phyloP scores from a whole-genome alignment of 1,139 yeast genomes.

The Pichia sp. region DNA sequence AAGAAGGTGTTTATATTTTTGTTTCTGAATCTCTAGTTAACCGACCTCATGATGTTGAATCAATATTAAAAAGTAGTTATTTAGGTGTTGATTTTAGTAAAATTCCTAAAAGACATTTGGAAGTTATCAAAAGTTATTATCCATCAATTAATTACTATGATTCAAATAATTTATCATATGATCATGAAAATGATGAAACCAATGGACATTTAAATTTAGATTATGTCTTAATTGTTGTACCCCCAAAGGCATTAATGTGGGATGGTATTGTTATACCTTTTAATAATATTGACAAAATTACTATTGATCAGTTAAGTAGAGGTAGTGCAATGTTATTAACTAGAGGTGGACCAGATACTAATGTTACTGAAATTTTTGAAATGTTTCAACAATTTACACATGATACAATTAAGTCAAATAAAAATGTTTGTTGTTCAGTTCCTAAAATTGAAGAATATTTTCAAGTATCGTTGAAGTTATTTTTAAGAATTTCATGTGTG shows the following conservation, averaged over 20 bases:
- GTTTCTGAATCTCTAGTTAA: conserved; percentile 54
- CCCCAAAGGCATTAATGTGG: conserved; percentile 86
- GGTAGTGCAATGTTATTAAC: conserved; percentile 71
- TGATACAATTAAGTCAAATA: conserved; percentile 45
- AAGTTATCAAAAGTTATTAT: conserved; percentile 17
- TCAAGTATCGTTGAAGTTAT: conserved; percentile 56
- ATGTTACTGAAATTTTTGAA: conserved; percentile 39
- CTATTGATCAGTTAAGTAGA: conserved; percentile 42
- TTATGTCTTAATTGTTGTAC: conserved; percentile 69
- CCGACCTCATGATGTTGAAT: conserved; percentile 34
- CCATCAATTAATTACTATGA: conserved; percentile 14
- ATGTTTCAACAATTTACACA: conserved; percentile 48
- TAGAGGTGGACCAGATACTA: conserved; percentile 49
- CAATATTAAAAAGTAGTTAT: conserved; percentile 28
- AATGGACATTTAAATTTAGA: conserved; percentile 29
- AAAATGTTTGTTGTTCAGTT: conserved; percentile 66
- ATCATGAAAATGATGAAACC: conserved; percentile 36
- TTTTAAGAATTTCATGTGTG: conserved; percentile 63
- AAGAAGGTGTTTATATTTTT: conserved; percentile 68
- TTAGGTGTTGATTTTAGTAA: conserved; percentile 28
- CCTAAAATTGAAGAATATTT: conserved; percentile 73
- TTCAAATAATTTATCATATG: conserved; percentile 15
- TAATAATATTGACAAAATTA: conserved; percentile 30
- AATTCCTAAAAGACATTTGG: conserved; percentile 28
- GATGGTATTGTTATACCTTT: conserved; percentile 71